Evolutionary conservation across 805 yeast genomes (phyloP), one percentile per base, ranked within the genome.

Genomic region (Myxozyma neotropica): DNA sequence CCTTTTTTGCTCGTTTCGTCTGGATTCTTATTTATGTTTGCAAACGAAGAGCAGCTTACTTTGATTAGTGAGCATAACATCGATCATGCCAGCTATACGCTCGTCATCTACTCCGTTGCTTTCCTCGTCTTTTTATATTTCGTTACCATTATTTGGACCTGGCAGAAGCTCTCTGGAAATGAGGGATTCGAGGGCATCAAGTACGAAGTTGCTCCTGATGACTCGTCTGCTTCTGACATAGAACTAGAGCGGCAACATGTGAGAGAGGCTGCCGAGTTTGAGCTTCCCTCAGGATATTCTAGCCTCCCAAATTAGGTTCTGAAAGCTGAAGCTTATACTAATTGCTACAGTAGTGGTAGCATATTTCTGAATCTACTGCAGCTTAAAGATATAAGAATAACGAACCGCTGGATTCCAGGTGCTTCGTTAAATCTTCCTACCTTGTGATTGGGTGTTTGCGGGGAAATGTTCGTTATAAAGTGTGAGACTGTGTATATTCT

Each of bases 1-100:
- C 87, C 97, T 1, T 83, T 90, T 72, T 23, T 63, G 55, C 77
- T 93, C 53, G 81, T 90, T 2, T 82, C 88, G 64, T 77, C 93
- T 0, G 98, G 98, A 0, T 72, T 87, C 6, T 70, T 89, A 63
- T 93, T 93, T 72, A 92, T 92, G 97, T 83, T 89, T 27, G 98
- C 98, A 23, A 92, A 81, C 63, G 97, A 92, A 71, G 96, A 93
- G 72, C 96, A 92, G 71, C 77, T 93, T 68, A 73, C 74, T 8
- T 75, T 89, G 59, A 89, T 92, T 1, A 75, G 83, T 54, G 84
- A 83, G 65, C 78, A 88, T 66, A 89, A 90, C 1, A 87, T 96
- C 3, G 96, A 89, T 73, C 94, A 88, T 68, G 84, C 93, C 50
- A 83, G 96, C 0, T 93, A 93, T 72, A 81, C 88, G 38, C 76